Evolutionary conservation across 345 rosid species (phyloP).

Genomic region (Syzygium aqueum): DNA sequence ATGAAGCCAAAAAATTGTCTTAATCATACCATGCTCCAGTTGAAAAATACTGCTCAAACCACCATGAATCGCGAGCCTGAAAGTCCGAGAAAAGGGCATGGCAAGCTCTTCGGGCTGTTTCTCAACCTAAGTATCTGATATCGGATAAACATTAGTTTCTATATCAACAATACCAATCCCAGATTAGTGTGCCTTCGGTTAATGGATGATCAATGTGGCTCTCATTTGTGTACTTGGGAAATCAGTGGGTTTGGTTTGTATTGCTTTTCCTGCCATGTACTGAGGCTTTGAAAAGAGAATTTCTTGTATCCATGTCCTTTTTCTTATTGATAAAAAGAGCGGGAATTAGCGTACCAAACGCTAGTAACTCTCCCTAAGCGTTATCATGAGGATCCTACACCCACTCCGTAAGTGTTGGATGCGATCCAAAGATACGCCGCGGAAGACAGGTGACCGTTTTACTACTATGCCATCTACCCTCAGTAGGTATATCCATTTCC

Average conservation of each 20-base stretch:
- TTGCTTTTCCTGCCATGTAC: too few relatives aligned
- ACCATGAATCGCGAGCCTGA: neutral
- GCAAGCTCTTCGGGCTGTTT: neutral
- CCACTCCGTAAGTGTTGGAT: neutral
- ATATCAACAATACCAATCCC: neutral
- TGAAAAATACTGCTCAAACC: neutral
- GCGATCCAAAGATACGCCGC: neutral
- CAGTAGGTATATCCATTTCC: neutral
- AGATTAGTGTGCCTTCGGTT: neutral
- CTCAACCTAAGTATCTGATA: neutral
- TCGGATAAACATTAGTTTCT: neutral
- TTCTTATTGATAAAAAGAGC: neutral
- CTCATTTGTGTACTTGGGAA: too few relatives aligned
- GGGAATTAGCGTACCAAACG: neutral
- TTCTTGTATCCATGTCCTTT: neutral
- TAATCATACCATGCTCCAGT: neutral
- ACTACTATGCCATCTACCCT: neutral
- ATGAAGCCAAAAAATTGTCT: neutral
- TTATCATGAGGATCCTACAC: neutral
- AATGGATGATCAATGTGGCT: too few relatives aligned
- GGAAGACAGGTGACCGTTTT: neutral
- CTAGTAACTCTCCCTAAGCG: neutral
- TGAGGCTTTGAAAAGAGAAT: too few relatives aligned
- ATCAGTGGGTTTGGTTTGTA: too few relatives aligned
- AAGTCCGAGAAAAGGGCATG: neutral